Base-by-base conservation (phyloP, 2,329 filamentous ascomycete genomes). In the Sphaerulina vaccinii region DNA sequence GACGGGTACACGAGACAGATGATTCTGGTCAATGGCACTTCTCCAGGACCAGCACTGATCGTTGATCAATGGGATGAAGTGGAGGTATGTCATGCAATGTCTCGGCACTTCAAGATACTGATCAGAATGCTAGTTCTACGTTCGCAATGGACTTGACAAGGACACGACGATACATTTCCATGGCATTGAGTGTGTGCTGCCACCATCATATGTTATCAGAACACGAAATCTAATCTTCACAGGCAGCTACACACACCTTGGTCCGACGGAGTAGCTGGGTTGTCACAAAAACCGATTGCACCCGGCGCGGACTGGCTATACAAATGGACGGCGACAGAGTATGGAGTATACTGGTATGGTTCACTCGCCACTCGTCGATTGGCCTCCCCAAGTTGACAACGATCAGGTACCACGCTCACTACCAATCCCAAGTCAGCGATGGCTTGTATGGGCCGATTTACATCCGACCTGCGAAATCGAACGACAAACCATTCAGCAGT, bases 131-230 rank as follows among this genome's bases (percentile, higher is more conserved):
- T 29, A 56, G 54, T 56, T 56, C 48, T 53, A 46, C 23, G 52
- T 59, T 7, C 36, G 42, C 21, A 58, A 58, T 22, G 27, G 44
- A 10, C 18, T 58, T 18, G 46, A 48, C 18, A 16, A 40, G 32
- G 39, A 55, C n/a, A 54, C 57, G 11, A 55, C 53, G 6, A 37
- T 61, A 15, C 59, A 60, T 32, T 61, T 55, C 21, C 59, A 61
- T 37, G 59, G 59, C 29, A 59, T 61, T n/a, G 41, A 36, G 45
- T 54, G 35, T 13, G 50, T 46, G 3, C 21, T 11, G 11, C 10
- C 6, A 4, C 15, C 8, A 40, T 19, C 21, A 13, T n/a, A 11
- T 45, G n/a, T 5, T n/a, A 13, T 19, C 16, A 3, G 38, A 21
- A 1, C 7, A 9, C 21, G 36, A 4, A 5, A 22, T n/a, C 44